Evolutionary conservation across 306 rosid species (phyloP), one percentile per base, ranked within the genome.

Genomic region (Trifolium subterraneum): DNA sequence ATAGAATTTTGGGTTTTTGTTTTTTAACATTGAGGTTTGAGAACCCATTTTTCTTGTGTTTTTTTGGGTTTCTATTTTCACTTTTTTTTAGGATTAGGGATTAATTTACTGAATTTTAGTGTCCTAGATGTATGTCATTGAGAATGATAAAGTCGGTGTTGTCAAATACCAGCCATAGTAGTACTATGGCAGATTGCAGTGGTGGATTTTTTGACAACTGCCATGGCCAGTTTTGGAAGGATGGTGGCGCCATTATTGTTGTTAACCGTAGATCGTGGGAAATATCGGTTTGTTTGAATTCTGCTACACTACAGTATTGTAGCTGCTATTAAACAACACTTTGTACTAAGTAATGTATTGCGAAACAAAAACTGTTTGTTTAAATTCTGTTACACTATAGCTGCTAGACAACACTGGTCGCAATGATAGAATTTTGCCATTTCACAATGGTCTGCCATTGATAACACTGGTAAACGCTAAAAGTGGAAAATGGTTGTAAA

Each of bases 21-120:
- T 72, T 56, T 19, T 50, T 55, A 65, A 65, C 20, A 75, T n/a
- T n/a, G n/a, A n/a, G n/a, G n/a, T n/a, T n/a, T n/a, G n/a, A 4
- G 39, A 67, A 39, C 12, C 56, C 55, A 16, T 18, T n/a, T 25
- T 44, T 44, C 4, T 25, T 75, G 35, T 54, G 47, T 63, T 22
- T 54, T 44, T 33, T 63, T 54, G 35, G 69, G 19, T 15, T 36
- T 35, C 16, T 36, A 1, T 60, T 10, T 39, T 23, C 13, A 35
- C 3, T 6, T 14, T 23, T 59, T 59, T n/a, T 5, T 16, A 7
- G 64, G 71, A 66, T 14, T 44, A 38, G 36, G 33, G 36, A 13
- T 59, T 25, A 60, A 61, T 22, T 10, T 75, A 6, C 38, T 8
- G 0, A 22, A 35, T 73, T 47, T 47, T 27, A 22, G 14, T 35